Conservation (phyloP, 345 rosid species). For the Aurinia saxatilis region DNA sequence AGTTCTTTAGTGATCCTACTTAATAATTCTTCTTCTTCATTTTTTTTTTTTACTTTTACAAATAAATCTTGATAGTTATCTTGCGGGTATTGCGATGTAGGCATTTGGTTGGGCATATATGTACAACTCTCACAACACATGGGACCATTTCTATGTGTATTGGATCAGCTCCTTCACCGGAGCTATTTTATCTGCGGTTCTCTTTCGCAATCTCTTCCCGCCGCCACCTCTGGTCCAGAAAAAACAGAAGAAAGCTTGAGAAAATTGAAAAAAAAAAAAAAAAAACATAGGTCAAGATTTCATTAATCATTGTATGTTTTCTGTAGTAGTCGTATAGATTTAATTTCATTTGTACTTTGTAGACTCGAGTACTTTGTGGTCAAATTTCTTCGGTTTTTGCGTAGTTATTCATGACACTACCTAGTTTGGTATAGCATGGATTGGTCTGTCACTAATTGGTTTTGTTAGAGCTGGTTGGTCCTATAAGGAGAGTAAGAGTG, state of each 20-base stretch:
- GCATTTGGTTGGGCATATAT: constrained; percentile 96
- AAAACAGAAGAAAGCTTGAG: constrained; percentile 60
- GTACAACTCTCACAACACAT: constrained; percentile 70
- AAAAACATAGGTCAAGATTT: no score
- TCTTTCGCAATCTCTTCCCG: constrained; percentile 59
- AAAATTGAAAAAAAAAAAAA: no score
- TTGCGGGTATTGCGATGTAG: constrained; percentile 29
- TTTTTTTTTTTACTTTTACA: neutral
- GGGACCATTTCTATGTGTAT: constrained; percentile 89
- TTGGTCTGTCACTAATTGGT: no score
- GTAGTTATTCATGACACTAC: no score
- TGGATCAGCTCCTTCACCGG: constrained; percentile 91
- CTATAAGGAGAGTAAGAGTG: no score
- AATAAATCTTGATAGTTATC: neutral
- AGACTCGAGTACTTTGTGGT: no score
- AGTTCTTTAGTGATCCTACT: constrained; percentile 30
- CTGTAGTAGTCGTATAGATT: neutral
- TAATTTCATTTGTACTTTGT: no score
- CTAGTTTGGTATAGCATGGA: no score
- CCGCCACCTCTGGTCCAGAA: constrained; percentile 24
- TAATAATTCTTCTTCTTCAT: neutral
- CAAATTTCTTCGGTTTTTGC: no score
- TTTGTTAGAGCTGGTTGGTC: no score
- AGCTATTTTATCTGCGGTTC: constrained; percentile 66
- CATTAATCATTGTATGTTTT: neutral